These are phyloP conservation scores for Aureobasidium sp. DNA, from an alignment of 2,329 filamentous ascomycete genomes.

Conservation along the genomic window DNA sequence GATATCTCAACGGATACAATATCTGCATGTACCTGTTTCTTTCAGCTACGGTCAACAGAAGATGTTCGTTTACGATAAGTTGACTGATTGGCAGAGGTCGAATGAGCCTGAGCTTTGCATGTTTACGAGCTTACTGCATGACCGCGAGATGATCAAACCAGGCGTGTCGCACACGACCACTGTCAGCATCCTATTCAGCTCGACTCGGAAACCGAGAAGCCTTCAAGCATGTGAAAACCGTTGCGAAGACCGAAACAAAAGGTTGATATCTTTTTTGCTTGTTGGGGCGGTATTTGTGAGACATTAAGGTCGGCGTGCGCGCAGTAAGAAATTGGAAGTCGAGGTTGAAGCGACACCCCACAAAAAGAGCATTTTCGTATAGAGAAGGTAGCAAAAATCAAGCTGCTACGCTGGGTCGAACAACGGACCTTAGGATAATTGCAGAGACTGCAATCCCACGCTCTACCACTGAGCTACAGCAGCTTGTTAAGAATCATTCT, in stretches of 20 bases:
- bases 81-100: neutral
- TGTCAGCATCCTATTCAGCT: neutral
- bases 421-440: constrained; percentile 14
- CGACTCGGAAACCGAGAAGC: neutral
- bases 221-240: neutral
- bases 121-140: neutral
- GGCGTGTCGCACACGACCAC: neutral
- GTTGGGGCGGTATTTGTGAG: neutral
- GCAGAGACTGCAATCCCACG: constrained; percentile 13
- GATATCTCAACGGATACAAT: neutral
- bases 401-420: constrained; percentile 14
- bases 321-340: neutral
- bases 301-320: neutral
- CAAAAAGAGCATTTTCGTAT: neutral
- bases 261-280: neutral
- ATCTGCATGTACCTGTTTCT: no score
- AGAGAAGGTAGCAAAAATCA: neutral
- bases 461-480: constrained; percentile 15
- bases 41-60: neutral
- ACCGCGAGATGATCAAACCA: neutral
- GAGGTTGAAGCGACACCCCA: neutral
- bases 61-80: neutral
- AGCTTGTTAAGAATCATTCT: neutral
- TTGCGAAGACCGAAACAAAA: neutral
- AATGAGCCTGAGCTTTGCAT: neutral